Evolutionary conservation across 78 protist species (phyloP).

Genomic region (Guillardia theta): DNA sequence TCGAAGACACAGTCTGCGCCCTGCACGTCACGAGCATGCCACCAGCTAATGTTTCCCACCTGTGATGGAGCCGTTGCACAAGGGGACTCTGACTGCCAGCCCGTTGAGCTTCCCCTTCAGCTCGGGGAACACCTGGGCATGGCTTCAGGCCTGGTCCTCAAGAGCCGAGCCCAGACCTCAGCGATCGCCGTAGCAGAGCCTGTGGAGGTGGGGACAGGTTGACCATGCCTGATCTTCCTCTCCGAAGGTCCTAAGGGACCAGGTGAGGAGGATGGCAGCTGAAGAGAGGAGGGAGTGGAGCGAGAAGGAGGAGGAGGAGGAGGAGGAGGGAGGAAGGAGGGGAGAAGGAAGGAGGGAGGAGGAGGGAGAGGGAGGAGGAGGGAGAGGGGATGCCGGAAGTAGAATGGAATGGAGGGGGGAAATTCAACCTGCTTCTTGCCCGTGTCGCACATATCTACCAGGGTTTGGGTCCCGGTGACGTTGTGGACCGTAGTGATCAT

Average conservation of each 20-base stretch:
- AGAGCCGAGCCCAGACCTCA: no score
- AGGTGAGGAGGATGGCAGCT: not conserved
- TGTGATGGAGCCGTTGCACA: not conserved
- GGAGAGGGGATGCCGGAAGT: not conserved
- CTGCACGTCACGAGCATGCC: no score
- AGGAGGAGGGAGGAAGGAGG: not conserved
- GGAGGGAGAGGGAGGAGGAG: not conserved
- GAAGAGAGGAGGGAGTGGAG: not conserved
- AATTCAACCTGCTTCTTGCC: no score
- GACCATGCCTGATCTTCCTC: not conserved
- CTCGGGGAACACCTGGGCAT: no score
- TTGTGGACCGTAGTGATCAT: conserved; percentile 42
- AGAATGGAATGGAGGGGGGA: not conserved
- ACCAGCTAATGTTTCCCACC: no score
- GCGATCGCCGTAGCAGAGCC: conserved; percentile 35
- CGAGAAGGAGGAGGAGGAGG: not conserved
- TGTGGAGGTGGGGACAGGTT: conserved; percentile 32
- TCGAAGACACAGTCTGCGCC: no score
- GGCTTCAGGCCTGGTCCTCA: no score
- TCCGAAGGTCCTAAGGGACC: no score
- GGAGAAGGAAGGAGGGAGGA: not conserved
- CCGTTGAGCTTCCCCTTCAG: conserved; percentile 55
- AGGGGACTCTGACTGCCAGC: conserved; percentile 35
- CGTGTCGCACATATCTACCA: not conserved
- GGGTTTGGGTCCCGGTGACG: conserved; percentile 22